These are phyloP conservation scores for Butyriboletus appendiculatus DNA, from an alignment of 1,284 basidiomycete genomes.

Conservation along the genomic window DNA sequence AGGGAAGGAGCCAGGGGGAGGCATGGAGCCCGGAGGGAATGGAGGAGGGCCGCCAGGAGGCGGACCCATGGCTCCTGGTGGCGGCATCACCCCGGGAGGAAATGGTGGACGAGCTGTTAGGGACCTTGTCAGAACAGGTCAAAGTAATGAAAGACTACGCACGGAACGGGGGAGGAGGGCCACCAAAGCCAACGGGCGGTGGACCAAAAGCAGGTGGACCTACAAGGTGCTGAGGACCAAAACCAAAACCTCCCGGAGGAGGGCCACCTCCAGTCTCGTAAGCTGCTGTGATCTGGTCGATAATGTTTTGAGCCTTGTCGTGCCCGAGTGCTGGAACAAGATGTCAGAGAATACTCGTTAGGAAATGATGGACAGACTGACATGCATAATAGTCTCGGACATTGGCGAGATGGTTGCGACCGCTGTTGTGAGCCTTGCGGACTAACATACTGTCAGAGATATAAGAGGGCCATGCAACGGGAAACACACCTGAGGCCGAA, in stretches of 20 bases:
- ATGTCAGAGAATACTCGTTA: constrained; percentile 12
- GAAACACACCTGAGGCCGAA: constrained; percentile 70
- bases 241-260: constrained; percentile 80
- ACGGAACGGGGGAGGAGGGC: constrained; percentile 36
- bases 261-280: constrained; percentile 87
- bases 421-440: constrained; percentile 97
- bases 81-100: constrained; percentile 57
- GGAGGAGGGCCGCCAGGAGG: constrained; percentile 52
- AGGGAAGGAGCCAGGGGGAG: constrained; percentile 42
- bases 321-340: constrained; percentile 77
- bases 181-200: constrained; percentile 50
- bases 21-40: constrained; percentile 40
- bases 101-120: constrained; percentile 64
- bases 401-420: constrained; percentile 94
- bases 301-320: constrained; percentile 94
- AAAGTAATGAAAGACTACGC: background rate
- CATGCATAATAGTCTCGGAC: constrained; percentile 97
- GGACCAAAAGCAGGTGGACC: constrained; percentile 38
- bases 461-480: constrained; percentile 8
- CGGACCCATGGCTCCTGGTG: constrained; percentile 52
- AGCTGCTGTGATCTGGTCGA: constrained; percentile 92
- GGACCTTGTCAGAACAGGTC: background rate
- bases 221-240: constrained; percentile 71
- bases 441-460: constrained; percentile 50
- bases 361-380: constrained; percentile 39